Evolutionary conservation across 2,329 filamentous ascomycete genomes (phyloP), one percentile per base, ranked within the genome.

Genomic region (Nemania sp.): DNA sequence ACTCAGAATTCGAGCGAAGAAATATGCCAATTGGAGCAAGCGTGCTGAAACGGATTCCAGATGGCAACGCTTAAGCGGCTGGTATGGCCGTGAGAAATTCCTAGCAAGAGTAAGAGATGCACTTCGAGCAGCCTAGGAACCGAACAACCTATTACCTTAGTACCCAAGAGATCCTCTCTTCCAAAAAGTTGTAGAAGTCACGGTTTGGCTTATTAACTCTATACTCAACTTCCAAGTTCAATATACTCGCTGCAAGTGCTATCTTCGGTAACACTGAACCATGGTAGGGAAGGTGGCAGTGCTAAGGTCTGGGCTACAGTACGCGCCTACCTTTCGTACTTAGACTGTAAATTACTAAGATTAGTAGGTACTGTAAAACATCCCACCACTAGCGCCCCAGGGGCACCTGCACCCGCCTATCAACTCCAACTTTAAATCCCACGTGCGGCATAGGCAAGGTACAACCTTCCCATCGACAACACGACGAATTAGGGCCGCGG

Each of bases 341-440:
- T n/a, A n/a, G n/a, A n/a, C n/a, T n/a, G n/a, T n/a, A n/a, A n/a
- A n/a, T n/a, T n/a, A n/a, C n/a, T n/a, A n/a, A n/a, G n/a, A n/a
- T n/a, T n/a, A n/a, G n/a, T n/a, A n/a, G n/a, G n/a, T 37, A 22
- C 42, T 28, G 45, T 15, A 17, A 17, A 11, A 22, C 46, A 54
- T 24, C 46, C 52, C 52, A 46, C 46, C 28, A 54, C 26, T 54
- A 54, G 52, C 45, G 52, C 44, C 20, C n/a, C 33, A 9, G n/a
- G 15, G 19, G 33, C 14, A 33, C 20, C 12, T 14, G 31, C 15
- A 33, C 6, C 6, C 15, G 15, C 31, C 31, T 33, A 33, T 14
- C 20, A 30, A 52, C 31, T 11, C 17, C 15, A 9, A 51, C 12
- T 41, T 24, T 12, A 20, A n/a, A 5, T 46, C 24, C 14, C 6